Conservation (phyloP, 768 basidiomycete species). For the Tubosaeta brunneosetosa region DNA sequence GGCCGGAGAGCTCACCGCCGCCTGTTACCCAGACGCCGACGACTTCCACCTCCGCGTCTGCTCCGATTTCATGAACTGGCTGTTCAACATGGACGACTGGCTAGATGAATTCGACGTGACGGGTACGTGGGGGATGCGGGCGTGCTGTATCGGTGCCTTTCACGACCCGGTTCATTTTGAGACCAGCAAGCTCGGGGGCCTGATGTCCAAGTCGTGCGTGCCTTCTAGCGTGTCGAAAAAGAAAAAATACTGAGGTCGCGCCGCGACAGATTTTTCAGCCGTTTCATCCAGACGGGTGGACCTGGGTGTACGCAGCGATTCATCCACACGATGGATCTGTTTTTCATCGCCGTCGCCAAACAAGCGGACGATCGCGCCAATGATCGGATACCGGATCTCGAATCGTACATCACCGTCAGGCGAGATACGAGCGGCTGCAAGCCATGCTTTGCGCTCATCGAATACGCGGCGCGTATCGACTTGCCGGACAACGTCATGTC, state of each 20-base stretch:
- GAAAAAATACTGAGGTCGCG: conserved; percentile 2
- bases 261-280: conserved; percentile 33
- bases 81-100: conserved; percentile 42
- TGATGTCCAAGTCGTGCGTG: conserved; percentile 34
- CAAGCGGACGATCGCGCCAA: conserved; percentile 42
- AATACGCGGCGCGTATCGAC: conserved; percentile 50
- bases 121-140: conserved; percentile 29
- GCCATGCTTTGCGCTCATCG: conserved; percentile 47
- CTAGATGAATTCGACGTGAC: conserved; percentile 36
- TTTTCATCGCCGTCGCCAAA: conserved; percentile 39
- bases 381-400: conserved; percentile 39
- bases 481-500: conserved; percentile 50
- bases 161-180: conserved; percentile 25
- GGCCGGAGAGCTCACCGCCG: conserved; percentile 62
- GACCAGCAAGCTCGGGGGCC: conserved; percentile 26
- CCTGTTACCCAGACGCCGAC: conserved; percentile 56
- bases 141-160: conserved; percentile 28
- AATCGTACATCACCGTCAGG: conserved; percentile 50
- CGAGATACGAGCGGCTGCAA: conserved; percentile 52
- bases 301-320: conserved; percentile 39
- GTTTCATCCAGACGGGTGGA: conserved; percentile 35
- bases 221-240: background rate
- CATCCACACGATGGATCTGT: conserved; percentile 38
- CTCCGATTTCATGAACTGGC: conserved; percentile 58
- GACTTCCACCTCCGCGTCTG: conserved; percentile 57